Evolutionary conservation across 2,329 filamentous ascomycete genomes (phyloP), one percentile per base, ranked within the genome.

Genomic region (Fusarium avenaceum): DNA sequence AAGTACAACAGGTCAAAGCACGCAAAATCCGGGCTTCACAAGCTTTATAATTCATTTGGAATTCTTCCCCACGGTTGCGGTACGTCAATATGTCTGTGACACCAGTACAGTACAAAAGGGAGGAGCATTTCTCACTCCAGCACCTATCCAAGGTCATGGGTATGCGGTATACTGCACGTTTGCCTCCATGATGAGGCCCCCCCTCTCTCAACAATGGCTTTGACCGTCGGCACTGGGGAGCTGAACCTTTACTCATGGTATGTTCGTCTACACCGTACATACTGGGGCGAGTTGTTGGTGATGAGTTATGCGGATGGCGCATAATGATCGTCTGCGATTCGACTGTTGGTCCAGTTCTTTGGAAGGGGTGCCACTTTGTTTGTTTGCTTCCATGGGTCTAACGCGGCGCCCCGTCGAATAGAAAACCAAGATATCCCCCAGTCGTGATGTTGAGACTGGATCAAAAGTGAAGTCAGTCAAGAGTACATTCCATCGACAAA

Each of bases 251-350:
- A 52, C 32, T 63, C 17, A 45, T 50, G 50, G 46, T 56, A 68
- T 66, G 24, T 26, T 57, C 50, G 24, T 57, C 35, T 54, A 54
- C 54, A 57, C 22, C 47, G 38, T 68, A 56, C 58, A 66, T 69
- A 59, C 35, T 59, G 48, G 64, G 52, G 55, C 43, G 43, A 52
- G 59, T 38, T 61, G 58, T 73, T 74, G 72, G 72, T 70, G 63
- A 74, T 66, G 48, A 59, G 52, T 58, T 63, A 52, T 60, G 66
- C 57, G 55, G 57, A 50, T 63, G 63, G 68, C 57, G 61, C 63
- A 55, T 67, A 49, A 43, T 51, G 43, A 39, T 26, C 55, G 48
- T 60, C 54, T 62, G 57, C 64, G 46, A 71, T 63, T 72, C 69
- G 56, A 59, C 64, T 65, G 69, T 69, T 65, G 51, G 69, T 64